These are phyloP conservation scores for Malania oleifera DNA, from an alignment of 164 flowering plant species.

Conservation along the genomic window DNA sequence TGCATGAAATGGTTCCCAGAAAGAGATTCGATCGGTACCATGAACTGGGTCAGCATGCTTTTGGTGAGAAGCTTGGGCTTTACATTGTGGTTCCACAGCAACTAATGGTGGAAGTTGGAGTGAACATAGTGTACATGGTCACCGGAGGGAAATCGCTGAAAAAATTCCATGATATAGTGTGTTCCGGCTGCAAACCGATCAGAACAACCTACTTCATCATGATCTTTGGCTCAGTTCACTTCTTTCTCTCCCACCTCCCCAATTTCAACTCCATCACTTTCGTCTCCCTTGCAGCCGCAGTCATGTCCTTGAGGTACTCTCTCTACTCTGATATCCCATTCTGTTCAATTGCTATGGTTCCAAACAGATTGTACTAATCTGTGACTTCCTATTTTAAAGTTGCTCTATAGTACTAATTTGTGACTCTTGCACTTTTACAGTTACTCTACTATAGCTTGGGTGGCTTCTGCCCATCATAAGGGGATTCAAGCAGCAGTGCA, in stretches of 20 bases:
- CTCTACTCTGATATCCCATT: neutral
- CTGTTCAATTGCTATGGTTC: neutral
- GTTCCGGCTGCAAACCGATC: constrained; percentile 32
- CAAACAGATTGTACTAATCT: neutral
- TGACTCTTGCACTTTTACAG: constrained; percentile 18
- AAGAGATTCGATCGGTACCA: constrained; percentile 58
- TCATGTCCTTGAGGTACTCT: constrained; percentile 61
- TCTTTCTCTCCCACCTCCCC: constrained; percentile 56
- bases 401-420: neutral
- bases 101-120: constrained; percentile 49
- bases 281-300: constrained; percentile 62
- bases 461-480: constrained; percentile 30
- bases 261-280: constrained; percentile 55
- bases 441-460: constrained; percentile 59
- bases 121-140: constrained; percentile 60
- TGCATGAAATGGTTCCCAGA: constrained; percentile 65
- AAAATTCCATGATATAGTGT: constrained; percentile 44
- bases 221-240: constrained; percentile 51
- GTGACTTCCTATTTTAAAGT: neutral
- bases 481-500: constrained; percentile 38
- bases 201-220: constrained; percentile 55
- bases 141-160: constrained; percentile 61
- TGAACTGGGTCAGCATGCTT: constrained; percentile 58
- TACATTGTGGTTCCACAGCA: constrained; percentile 61
- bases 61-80: constrained; percentile 54